phyloP scores from a whole-genome alignment of 345 rosid species.

The Populus tremula region DNA sequence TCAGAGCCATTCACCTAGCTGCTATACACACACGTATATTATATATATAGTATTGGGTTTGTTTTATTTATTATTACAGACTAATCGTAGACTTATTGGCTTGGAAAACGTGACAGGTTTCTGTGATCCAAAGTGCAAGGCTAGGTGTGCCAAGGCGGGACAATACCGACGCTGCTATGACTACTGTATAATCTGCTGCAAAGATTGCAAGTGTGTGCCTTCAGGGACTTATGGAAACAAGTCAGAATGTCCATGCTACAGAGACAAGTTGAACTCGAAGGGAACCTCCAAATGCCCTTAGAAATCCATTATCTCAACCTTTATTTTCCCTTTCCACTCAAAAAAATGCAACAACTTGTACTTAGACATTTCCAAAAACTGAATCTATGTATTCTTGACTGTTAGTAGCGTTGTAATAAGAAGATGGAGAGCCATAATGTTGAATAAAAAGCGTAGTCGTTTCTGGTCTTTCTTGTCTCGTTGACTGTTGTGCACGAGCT shows the following conservation, averaged over 20 bases:
- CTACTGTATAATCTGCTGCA: constrained; percentile 24
- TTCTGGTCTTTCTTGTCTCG: too few species aligned
- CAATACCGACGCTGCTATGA: constrained; percentile 16
- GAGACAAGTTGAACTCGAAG: constrained; percentile 21
- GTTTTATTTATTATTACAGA: background rate
- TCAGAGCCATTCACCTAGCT: background rate
- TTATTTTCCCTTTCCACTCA: background rate
- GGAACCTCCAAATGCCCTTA: constrained; percentile 31
- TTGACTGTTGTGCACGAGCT: too few species aligned
- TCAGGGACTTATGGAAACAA: constrained; percentile 26
- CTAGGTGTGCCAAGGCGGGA: constrained; percentile 17
- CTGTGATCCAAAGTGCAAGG: constrained; percentile 19
- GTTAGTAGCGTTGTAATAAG: too few species aligned
- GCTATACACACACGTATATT: background rate
- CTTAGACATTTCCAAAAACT: too few species aligned
- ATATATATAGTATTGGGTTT: background rate
- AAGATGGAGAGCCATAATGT: too few species aligned
- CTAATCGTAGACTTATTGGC: background rate
- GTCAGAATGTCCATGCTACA: constrained; percentile 30
- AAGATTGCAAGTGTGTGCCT: constrained; percentile 26
- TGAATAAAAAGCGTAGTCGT: too few species aligned
- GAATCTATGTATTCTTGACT: too few species aligned
- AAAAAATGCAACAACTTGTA: too few species aligned
- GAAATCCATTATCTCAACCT: background rate
- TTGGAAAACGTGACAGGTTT: background rate